Conservation (phyloP, 176 grass and related monocot species). For the Triticum monococcum region DNA sequence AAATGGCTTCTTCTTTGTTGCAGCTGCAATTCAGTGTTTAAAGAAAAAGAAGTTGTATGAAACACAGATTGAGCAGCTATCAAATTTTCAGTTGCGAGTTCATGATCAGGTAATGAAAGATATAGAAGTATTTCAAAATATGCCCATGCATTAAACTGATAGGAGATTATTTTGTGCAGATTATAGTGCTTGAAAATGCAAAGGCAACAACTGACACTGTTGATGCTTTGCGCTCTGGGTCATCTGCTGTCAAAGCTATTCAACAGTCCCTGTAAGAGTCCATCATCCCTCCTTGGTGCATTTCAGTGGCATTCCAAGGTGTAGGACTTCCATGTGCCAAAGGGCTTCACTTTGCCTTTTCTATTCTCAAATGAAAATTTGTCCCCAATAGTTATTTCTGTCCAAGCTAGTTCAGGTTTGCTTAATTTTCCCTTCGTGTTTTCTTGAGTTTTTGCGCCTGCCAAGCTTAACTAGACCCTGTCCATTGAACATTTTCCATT, state of each 20-base stretch:
- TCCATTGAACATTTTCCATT: not conserved
- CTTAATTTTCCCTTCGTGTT: not conserved
- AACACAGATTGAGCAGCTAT: conserved; percentile 61
- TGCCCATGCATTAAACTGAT: not conserved
- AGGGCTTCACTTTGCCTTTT: not conserved
- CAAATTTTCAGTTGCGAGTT: conserved; percentile 63
- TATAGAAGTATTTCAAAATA: not conserved
- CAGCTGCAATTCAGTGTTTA: conserved; percentile 68
- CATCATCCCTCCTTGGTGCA: conserved; percentile 13
- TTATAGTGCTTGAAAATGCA: conserved; percentile 60
- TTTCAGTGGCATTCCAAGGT: not conserved
- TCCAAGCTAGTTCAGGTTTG: not conserved
- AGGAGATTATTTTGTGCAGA: conserved; percentile 8
- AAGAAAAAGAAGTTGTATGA: conserved; percentile 79
- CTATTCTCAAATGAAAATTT: not conserved
- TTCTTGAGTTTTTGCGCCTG: not conserved
- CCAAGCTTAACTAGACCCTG: not conserved
- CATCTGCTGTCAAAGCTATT: conserved; percentile 75
- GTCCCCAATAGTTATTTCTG: not conserved
- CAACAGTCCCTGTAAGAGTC: conserved; percentile 63
- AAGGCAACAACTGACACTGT: conserved; percentile 71
- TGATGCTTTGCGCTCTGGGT: conserved; percentile 58
- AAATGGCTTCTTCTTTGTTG: conserved; percentile 35
- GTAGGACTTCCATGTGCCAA: not conserved
- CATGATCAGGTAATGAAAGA: conserved; percentile 60